Base-by-base conservation (phyloP, 441 rosid species). In the Eutrema salsugineum region DNA sequence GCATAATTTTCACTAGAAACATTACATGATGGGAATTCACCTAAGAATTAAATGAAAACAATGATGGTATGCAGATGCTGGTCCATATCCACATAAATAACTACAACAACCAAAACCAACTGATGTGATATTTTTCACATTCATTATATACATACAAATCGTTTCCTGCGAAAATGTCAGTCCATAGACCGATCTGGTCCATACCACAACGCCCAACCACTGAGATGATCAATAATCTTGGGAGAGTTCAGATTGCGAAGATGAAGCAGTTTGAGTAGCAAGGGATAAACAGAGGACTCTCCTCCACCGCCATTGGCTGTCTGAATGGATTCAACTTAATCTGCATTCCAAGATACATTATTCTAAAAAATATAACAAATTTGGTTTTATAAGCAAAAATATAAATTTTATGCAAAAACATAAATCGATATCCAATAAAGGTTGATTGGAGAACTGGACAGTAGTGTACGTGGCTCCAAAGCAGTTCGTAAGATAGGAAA, bases 211-310 rank as follows among this genome's bases (percentile, higher is more conserved):
- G 10, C 19, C 47, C 22, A 60, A 39, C 49, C 40, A 12, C 5
- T 24, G 17, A 33, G 10, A 4, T 28, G 4, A 39, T 54, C 68
- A 27, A 11, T 22, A 19, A n/a, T 4, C 5, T 72, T 44, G 60
- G 48, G 40, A 46, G 20, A 17, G 28, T 50, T 86, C 59, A 87
- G 53, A 88, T 84, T 20, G 88, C 94, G 72, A 91, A 87, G 62
- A 94, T 81, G 84, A 90, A 90, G 83, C 97, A 94, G 77, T 91
- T 94, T 60, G 97, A 88, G 80, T 87, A 94, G 85, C 97, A 92
- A 61, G 98, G 98, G 58, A 94, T 84, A 75, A 81, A 73, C 63
- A 94, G 62, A 17, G 91, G 78, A 64, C 77, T 78, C 32, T 86
- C 94, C 78, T 90, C 97, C 36, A 90, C 96, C 43, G 42, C 86